Evolutionary conservation across 768 basidiomycete genomes (phyloP), one percentile per base, ranked within the genome.

Genomic region (Naganishia friedmannii): DNA sequence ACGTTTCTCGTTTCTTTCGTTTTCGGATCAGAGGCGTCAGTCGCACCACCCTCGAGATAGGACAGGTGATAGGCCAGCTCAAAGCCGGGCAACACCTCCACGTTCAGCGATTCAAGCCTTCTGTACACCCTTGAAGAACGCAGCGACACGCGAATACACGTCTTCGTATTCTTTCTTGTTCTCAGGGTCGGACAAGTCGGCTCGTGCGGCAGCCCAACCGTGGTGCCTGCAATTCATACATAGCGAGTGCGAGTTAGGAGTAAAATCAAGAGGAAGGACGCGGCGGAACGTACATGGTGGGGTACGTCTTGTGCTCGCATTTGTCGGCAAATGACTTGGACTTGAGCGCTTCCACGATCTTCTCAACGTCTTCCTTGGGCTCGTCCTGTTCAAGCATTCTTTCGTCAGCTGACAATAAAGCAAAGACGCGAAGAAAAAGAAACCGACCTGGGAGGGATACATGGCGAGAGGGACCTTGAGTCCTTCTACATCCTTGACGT

Each of bases 131-230:
- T 80, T 70, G 80, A 86, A 86, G 80, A 84, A 86, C 19, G 75
- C 77, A n/a, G 82, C 80, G 5, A 87, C 78, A 39, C 82, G 83
- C n/a, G 77, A 71, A 74, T 88, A 88, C n/a, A 88, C 82, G 68
- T 88, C 86, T 72, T 87, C 83, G 69, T 79, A 88, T 84, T 86
- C 85, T 76, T 85, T 85, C 76, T 84, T 84, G 77, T 87, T 88
- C 69, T 87, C 86, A 26, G 82, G 77, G 65, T 88, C 82, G 31
- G 84, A 82, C 66, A 88, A 81, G 76, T 88, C 82, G 1, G 83
- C 87, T 56, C 87, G 83, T 3, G 88, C 88, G 23, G 87, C 88
- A 5, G 87, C 78, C 78, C 78, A 89, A 39, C 87, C 87, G 73
- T 88, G 88, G 81, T 86, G 71, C 83, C 85, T 85, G 54, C 8